A percentile compares a stretch with the other conserved stretches of the same genome.
Evolutionary conservation across 2,329 filamentous ascomycete species (phyloP).

Genomic region (Clarireedia hainanense): DNA sequence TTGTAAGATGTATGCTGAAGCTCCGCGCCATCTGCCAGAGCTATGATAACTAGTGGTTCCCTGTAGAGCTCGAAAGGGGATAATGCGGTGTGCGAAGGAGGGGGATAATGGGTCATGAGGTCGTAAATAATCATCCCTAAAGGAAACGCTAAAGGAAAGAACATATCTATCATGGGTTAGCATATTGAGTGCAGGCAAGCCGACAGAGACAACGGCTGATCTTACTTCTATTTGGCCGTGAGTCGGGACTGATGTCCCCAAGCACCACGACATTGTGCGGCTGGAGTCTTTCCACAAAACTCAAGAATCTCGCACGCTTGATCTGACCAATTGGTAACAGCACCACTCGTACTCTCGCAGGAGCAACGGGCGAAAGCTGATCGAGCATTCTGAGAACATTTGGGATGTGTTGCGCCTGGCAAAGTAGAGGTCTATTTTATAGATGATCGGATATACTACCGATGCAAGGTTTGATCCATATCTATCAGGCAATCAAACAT

Average conservation of each 20-base stretch:
- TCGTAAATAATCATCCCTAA: slow-evolving; percentile 83
- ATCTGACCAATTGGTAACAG: slow-evolving; percentile 83
- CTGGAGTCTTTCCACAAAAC: slow-evolving; percentile 71
- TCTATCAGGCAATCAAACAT: background rate
- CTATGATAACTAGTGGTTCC: slow-evolving; percentile 76
- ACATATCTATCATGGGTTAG: slow-evolving; percentile 61
- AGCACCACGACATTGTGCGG: slow-evolving; percentile 75
- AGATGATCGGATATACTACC: background rate
- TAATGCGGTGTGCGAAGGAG: slow-evolving; percentile 70
- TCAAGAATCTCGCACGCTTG: slow-evolving; percentile 69
- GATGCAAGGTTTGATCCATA: background rate
- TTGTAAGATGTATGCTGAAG: slow-evolving; percentile 46
- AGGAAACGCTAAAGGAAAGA: slow-evolving; percentile 83
- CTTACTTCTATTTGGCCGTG: slow-evolving; percentile 78
- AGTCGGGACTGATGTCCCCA: slow-evolving; percentile 79
- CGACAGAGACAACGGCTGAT: background rate
- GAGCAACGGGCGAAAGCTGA: slow-evolving; percentile 82
- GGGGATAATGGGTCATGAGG: slow-evolving; percentile 69
- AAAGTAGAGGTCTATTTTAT: slow-evolving; percentile 3
- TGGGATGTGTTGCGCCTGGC: slow-evolving; percentile 26
- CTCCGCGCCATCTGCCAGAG: slow-evolving; percentile 74
- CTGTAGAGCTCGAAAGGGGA: slow-evolving; percentile 87
- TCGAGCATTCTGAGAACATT: slow-evolving; percentile 71
- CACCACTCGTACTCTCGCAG: slow-evolving; percentile 81
- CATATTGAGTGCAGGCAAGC: background rate